A percentile compares a stretch with the other conserved stretches of the same genome.
Conservation (phyloP, 1,284 basidiomycete genomes). For the Leccinum pseudoinsigne region DNA sequence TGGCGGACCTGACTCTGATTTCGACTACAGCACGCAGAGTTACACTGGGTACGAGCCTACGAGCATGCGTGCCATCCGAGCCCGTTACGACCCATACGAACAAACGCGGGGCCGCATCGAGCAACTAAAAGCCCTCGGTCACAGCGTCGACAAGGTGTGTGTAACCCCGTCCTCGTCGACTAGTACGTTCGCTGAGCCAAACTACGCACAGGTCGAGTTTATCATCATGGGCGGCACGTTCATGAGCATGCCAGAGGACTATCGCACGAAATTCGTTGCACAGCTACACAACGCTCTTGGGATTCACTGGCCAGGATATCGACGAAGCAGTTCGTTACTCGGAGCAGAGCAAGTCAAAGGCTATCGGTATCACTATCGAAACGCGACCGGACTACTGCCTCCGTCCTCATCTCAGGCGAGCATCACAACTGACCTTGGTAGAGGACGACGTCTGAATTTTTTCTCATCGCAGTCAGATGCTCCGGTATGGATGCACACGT, state of each 20-base stretch:
- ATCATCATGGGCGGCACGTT: conserved; percentile 99
- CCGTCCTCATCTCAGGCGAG: conserved; percentile 88
- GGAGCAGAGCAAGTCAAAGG: conserved; percentile 97
- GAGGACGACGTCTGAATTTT: neutral
- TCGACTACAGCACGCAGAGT: conserved; percentile 99
- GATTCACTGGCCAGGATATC: conserved; percentile 90
- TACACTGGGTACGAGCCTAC: conserved; percentile 98
- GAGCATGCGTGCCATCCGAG: conserved; percentile 98
- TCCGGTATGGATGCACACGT: conserved; percentile 97
- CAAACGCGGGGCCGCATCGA: conserved; percentile 95
- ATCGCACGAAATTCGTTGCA: conserved; percentile 85
- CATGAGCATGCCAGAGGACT: conserved; percentile 98
- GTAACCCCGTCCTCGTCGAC: conserved; percentile 1
- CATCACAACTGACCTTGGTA: conserved; percentile 1
- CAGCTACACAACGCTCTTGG: conserved; percentile 96
- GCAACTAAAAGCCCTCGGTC: conserved; percentile 92
- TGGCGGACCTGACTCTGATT: conserved; percentile 98
- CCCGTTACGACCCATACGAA: conserved; percentile 98
- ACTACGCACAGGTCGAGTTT: conserved; percentile 78
- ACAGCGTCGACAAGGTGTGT: conserved; percentile 92
- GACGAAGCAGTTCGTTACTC: conserved; percentile 98
- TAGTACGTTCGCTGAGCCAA: conserved; percentile 54
- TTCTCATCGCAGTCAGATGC: conserved; percentile 79
- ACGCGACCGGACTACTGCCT: conserved; percentile 98
- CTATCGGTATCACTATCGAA: conserved; percentile 99